Evolutionary conservation across 305 asterid species (phyloP).

Genomic region (Fraxinus sp.): DNA sequence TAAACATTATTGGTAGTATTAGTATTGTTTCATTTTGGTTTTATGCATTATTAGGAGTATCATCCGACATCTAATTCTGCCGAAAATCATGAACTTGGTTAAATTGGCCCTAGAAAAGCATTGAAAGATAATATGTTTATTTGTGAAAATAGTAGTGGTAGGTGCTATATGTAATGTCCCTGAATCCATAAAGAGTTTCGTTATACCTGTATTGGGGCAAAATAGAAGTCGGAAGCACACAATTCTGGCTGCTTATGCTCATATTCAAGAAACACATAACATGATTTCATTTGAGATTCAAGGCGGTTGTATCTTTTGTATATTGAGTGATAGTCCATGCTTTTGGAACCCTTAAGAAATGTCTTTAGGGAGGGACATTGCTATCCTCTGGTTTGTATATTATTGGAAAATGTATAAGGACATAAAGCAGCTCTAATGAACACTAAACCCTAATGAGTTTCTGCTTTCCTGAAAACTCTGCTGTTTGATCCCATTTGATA

Average conservation of each 20-base stretch:
- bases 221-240: background rate
- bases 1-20: background rate
- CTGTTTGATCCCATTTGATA: background rate
- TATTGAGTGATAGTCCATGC: background rate
- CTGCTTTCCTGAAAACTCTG: background rate
- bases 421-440: background rate
- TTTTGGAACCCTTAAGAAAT: background rate
- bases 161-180: background rate
- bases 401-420: background rate
- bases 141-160: background rate
- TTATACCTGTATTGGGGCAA: background rate
- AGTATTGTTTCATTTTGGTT: background rate
- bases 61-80: background rate
- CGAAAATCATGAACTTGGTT: constrained; percentile 1
- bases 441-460: background rate
- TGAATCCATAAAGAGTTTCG: background rate
- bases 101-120: background rate
- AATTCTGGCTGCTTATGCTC: background rate
- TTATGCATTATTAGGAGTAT: background rate
- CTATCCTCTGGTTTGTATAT: background rate
- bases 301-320: background rate
- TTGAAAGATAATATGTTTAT: background rate
- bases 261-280: background rate
- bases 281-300: background rate
- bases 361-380: background rate